phyloP scores from a whole-genome alignment of 106 monocot species.

The Dendrobium huoshanense region DNA sequence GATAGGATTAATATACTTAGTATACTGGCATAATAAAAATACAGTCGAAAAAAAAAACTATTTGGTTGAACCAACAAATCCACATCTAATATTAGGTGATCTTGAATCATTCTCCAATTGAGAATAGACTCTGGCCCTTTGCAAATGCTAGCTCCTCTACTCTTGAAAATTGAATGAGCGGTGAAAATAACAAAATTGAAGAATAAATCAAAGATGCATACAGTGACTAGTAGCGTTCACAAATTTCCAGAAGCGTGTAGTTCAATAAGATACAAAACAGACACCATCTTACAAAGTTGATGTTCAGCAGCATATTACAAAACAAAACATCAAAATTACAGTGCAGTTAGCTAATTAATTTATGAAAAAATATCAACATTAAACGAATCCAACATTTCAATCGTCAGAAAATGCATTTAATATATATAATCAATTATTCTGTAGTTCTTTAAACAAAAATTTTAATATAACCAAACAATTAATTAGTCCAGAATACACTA shows the following conservation, averaged over 20 bases:
- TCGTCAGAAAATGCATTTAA: no score
- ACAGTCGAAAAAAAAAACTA: neutral
- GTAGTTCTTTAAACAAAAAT: neutral
- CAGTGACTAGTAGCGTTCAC: no score
- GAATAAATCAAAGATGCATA: no score
- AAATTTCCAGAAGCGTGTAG: no score
- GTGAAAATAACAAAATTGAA: no score
- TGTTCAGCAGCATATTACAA: no score
- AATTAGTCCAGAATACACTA: neutral
- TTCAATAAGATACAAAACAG: no score
- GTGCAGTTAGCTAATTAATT: no score
- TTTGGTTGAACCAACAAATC: neutral
- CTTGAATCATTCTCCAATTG: neutral
- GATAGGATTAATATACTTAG: neutral
- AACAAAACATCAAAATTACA: no score
- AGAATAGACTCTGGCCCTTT: neutral
- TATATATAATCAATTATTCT: neutral
- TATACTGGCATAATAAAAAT: neutral
- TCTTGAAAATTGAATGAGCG: neutral
- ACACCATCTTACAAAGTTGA: no score
- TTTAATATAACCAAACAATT: neutral
- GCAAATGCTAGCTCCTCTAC: neutral
- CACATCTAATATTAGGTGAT: neutral
- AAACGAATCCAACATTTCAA: no score
- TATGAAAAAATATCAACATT: no score